phyloP scores from a whole-genome alignment of 306 rosid species.

The Cucurbita ficifolia region DNA sequence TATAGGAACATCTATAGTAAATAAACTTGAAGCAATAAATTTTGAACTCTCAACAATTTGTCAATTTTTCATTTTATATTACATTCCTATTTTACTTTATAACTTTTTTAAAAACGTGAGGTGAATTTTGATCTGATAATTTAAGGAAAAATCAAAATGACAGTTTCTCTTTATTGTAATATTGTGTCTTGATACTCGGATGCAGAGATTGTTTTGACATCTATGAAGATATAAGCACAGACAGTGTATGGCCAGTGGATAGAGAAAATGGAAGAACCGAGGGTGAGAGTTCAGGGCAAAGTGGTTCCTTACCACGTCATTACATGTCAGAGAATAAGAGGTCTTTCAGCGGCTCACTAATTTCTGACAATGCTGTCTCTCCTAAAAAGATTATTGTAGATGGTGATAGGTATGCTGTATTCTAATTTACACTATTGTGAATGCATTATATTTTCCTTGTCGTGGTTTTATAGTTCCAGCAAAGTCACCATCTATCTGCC shows the following conservation, averaged over 20 bases:
- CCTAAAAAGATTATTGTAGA: conserved; percentile 3
- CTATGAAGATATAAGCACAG: conserved; percentile 6
- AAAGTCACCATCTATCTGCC: not conserved
- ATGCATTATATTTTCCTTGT: not conserved
- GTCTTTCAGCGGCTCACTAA: conserved; percentile 7
- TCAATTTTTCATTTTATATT: not conserved
- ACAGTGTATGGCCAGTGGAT: conserved; percentile 11
- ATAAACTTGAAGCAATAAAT: not conserved
- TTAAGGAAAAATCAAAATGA: not conserved
- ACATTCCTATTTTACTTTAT: not conserved
- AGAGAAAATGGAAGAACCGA: conserved; percentile 30
- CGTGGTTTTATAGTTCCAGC: not conserved
- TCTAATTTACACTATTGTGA: not conserved
- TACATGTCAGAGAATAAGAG: conserved; percentile 2
- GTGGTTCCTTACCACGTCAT: conserved; percentile 21
- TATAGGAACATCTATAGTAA: not conserved
- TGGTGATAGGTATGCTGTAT: conserved; percentile 6
- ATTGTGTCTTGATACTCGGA: not conserved
- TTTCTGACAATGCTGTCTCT: conserved; percentile 4
- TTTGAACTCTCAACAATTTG: not conserved
- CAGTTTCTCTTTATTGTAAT: not conserved
- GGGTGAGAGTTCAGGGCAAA: conserved; percentile 32
- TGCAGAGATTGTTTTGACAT: conserved; percentile 17
- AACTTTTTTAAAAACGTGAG: not conserved
- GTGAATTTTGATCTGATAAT: not conserved